Evolutionary conservation across 1,284 basidiomycete genomes (phyloP), one percentile per base, ranked within the genome.

Genomic region (Melampsora abietis-canadensis): DNA sequence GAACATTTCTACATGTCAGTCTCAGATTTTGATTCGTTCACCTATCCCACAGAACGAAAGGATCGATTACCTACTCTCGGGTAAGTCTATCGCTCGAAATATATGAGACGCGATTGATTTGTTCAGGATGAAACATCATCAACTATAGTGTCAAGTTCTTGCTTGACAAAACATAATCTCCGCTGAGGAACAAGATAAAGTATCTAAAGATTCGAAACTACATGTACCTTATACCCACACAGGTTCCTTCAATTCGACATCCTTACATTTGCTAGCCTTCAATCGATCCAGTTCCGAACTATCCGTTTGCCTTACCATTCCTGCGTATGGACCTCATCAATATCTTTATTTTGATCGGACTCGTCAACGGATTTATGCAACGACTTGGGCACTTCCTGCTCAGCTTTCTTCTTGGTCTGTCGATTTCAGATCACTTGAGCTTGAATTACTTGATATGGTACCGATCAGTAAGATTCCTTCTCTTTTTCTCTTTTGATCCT

Each of bases 361-460:
- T 24, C 17, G n/a, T 57, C 54, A 57, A 37, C 34, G 34, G 1
- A 69, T 80, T 4, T 81, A 80, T 68, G 80, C 79, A 0, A 81
- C 80, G 1, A 80, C 78, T 1, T 81, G 80, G 80, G 77, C 62
- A 3, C 5, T 31, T 40, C 44, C 68, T 14, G 72, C 76, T 2
- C 68, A 69, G 12, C 66, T 81, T 0, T 77, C 76, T 24, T 59
- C 78, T 14, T 81, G 80, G 80, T 63, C 76, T 37, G 69, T 80
- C n/a, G 44, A 60, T 4, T 3, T 17, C 37, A 59, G 61, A 17
- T 40, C 15, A 6, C 67, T 48, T 1, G 34, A 59, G 24, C 21
- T 68, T 27, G n/a, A 10, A 14, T 24, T 68, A 44, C 27, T 68
- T 48, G 61, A 60, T 31, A 54, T 44, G 47, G 37, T 59, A 44